Percentiles rank a stretch among this genome's conserved stretches.
These are phyloP conservation scores for Ramularia endophylla DNA, from an alignment of 2,329 filamentous ascomycete species.

Conservation along the genomic window DNA sequence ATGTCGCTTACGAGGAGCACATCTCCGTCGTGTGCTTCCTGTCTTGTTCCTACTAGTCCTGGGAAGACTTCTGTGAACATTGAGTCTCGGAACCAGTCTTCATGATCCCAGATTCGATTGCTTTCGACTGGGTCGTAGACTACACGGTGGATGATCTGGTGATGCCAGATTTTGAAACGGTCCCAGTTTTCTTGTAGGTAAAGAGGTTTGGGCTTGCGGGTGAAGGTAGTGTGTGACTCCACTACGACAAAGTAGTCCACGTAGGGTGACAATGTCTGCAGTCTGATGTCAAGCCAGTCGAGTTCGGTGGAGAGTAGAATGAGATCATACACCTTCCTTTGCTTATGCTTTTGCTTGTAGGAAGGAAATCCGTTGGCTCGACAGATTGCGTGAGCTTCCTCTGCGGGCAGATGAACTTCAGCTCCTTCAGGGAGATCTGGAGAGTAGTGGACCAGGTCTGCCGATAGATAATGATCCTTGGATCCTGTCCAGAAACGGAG, in stretches of 20 bases:
- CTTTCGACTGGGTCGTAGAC: slow-evolving; percentile 40
- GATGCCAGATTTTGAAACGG: slow-evolving; percentile 47
- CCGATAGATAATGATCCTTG: no score
- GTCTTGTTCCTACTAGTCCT: slow-evolving; percentile 36
- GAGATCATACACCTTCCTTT: slow-evolving; percentile 54
- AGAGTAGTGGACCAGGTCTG: no score
- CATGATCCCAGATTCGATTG: slow-evolving; percentile 45
- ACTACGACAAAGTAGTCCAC: slow-evolving; percentile 63
- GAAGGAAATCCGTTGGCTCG: background rate
- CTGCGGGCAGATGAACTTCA: no score
- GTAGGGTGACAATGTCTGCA: slow-evolving; percentile 51
- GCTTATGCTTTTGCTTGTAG: background rate
- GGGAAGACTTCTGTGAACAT: slow-evolving; percentile 54
- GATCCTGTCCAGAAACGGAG: no score
- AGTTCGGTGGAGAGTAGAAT: slow-evolving; percentile 59
- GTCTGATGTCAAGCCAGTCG: slow-evolving; percentile 60
- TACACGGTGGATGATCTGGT: slow-evolving; percentile 57
- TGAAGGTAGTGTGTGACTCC: slow-evolving; percentile 55
- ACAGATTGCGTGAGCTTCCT: background rate
- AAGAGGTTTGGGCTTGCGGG: slow-evolving; percentile 51
- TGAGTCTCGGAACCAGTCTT: slow-evolving; percentile 51
- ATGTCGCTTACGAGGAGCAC: slow-evolving; percentile 56
- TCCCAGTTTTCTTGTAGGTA: slow-evolving; percentile 48
- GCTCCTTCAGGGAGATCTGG: no score
- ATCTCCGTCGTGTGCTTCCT: slow-evolving; percentile 44